Base-by-base conservation (phyloP, 2,329 filamentous ascomycete genomes). In the Pseudopyrenochaeta lycopersici region DNA sequence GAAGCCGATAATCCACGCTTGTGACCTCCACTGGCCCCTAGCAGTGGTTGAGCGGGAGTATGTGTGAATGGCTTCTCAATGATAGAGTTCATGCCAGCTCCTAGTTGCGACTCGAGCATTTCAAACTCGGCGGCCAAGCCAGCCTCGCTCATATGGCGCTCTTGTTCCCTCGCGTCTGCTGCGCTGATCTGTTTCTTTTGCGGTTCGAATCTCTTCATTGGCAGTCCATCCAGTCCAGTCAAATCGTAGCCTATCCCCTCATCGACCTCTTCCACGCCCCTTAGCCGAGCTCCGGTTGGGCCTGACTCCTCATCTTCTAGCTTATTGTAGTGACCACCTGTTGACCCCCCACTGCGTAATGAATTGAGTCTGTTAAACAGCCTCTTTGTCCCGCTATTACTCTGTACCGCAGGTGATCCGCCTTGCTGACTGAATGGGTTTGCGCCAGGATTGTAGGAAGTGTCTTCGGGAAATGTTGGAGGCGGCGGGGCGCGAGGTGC, bases 81-180 rank as follows among this genome's bases (percentile, higher is more conserved):
- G 23, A 77, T 55, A 2, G 71, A 70, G 11, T 49, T 63, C 73
- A 77, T 75, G 7, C 74, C 75, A 18, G 69, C 62, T 14, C 75
- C 75, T n/a, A 77, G 52, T 40, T 70, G 67, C 4, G 66, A 60
- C 38, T 75, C 73, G 10, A 76, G 62, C 23, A 67, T 58, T 40
- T 75, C 68, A 35, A 64, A 76, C 44, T 77, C 74, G 11, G 73
- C 73, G 41, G 67, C 68, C 42, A 66, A 70, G 9, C 72, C 68
- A 15, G 70, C 72, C 32, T 74, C 68, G 23, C 60, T 61, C 21
- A 73, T 40, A 35, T 70, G 50, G 2, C 57, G 60, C 21, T 66
- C 58, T 15, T 56, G 52, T 27, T 67, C 57, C n/a, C 49, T 58
- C 4, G 62, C 49, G 41, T 64, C 61, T 21, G 60, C 49, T 11